Conservation (phyloP, 306 rosid genomes). For the Biancaea sappan region DNA sequence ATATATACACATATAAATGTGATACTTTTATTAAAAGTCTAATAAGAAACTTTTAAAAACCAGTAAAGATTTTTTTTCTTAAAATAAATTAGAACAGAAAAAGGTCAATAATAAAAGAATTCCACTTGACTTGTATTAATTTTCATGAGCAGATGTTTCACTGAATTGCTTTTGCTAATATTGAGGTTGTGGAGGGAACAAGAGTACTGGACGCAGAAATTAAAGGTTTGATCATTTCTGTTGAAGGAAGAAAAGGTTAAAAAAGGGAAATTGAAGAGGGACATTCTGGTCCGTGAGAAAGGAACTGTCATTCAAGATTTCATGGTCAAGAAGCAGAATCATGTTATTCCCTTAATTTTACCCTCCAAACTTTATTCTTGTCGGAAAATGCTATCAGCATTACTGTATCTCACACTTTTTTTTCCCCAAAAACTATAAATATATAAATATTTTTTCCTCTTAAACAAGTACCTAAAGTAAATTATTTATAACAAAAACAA, state of each 20-base stretch:
- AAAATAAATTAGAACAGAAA: too few species aligned
- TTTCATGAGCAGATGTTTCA: too few species aligned
- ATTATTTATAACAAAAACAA: background rate
- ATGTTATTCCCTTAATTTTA: constrained; percentile 58
- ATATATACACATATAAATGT: too few species aligned
- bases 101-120: too few species aligned
- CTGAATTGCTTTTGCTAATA: background rate
- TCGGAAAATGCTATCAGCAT: constrained; percentile 29
- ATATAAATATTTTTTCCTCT: too few species aligned
- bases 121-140: too few species aligned
- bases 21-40: too few species aligned
- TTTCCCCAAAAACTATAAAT: background rate
- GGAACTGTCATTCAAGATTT: constrained; percentile 74
- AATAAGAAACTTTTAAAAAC: too few species aligned
- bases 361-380: constrained; percentile 53
- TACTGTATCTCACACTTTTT: background rate
- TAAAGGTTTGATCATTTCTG: constrained; percentile 29
- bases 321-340: constrained; percentile 58
- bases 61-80: too few species aligned
- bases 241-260: constrained; percentile 15
- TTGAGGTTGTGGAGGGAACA: constrained; percentile 30
- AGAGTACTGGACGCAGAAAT: constrained; percentile 37
- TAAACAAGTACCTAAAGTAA: too few species aligned
- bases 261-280: constrained; percentile 37
- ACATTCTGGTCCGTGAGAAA: constrained; percentile 49